phyloP scores from a whole-genome alignment of 805 yeast species.

The Priceomyces carsonii region DNA sequence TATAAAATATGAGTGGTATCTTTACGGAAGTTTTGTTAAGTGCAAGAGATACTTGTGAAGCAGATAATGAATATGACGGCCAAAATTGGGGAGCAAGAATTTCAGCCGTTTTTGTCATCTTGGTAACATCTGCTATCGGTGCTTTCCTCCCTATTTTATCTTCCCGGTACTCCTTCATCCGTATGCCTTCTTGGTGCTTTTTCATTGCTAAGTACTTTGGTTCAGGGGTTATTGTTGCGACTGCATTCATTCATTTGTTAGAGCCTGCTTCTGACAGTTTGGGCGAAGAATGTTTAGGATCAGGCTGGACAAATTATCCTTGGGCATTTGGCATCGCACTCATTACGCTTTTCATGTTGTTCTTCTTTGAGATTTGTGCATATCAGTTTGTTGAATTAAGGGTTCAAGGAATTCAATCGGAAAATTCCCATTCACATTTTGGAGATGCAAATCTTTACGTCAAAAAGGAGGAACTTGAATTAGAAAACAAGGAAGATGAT shows the following conservation, averaged over 20 bases:
- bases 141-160: slow-evolving; percentile 32
- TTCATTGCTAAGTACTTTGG: slow-evolving; percentile 25
- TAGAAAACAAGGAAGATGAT: slow-evolving; percentile 13
- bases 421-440: slow-evolving; percentile 56
- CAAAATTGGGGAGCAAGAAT: slow-evolving; percentile 49
- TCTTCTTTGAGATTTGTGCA: slow-evolving; percentile 29
- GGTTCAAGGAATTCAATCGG: slow-evolving; percentile 13
- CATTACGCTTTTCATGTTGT: slow-evolving; percentile 30
- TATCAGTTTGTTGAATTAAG: slow-evolving; percentile 8
- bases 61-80: slow-evolving; percentile 48
- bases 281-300: slow-evolving; percentile 28
- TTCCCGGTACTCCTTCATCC: slow-evolving; percentile 16
- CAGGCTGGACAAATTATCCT: slow-evolving; percentile 25
- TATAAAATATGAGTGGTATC: not conserved
- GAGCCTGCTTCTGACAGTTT: slow-evolving; percentile 26
- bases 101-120: slow-evolving; percentile 47
- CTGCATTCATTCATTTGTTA: slow-evolving; percentile 32
- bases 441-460: slow-evolving; percentile 42
- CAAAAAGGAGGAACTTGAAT: slow-evolving; percentile 25
- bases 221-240: slow-evolving; percentile 31
- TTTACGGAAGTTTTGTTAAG: slow-evolving; percentile 38
- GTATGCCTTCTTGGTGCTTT: slow-evolving; percentile 13
- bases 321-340: slow-evolving; percentile 35
- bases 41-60: slow-evolving; percentile 38
- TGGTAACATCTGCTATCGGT: slow-evolving; percentile 34